Percentiles rank a stretch among this genome's conserved stretches.
Conservation (phyloP, 306 rosid species). For the Senna tora region DNA sequence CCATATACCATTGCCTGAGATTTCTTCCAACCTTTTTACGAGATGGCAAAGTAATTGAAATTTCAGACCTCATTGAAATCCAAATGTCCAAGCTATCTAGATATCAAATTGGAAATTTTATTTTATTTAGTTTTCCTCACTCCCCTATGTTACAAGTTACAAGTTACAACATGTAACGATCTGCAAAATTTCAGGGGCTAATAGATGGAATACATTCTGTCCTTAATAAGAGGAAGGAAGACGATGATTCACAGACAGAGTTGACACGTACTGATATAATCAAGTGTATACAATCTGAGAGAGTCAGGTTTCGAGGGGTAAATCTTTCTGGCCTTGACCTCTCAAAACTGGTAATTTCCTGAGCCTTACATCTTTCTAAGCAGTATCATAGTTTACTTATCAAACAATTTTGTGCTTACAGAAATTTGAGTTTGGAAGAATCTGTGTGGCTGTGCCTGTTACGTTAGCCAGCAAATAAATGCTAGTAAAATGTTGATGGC, state of each 20-base stretch:
- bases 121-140: background rate
- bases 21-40: slow-evolving; percentile 26
- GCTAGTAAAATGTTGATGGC: background rate
- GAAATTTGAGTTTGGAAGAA: slow-evolving; percentile 18
- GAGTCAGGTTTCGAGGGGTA: slow-evolving; percentile 89
- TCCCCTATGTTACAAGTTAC: background rate
- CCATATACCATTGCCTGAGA: slow-evolving; percentile 7
- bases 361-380: slow-evolving; percentile 3
- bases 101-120: background rate
- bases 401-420: slow-evolving; percentile 3
- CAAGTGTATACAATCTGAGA: slow-evolving; percentile 89
- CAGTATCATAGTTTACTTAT: slow-evolving; percentile 29
- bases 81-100: background rate
- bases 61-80: slow-evolving; percentile 25
- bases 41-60: slow-evolving; percentile 26
- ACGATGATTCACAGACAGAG: slow-evolving; percentile 67
- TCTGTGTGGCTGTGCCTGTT: slow-evolving; percentile 20
- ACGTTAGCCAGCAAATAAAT: background rate
- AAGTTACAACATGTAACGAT: slow-evolving; percentile 9
- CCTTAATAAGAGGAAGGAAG: slow-evolving; percentile 61
- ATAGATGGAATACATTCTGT: slow-evolving; percentile 66
- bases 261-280: slow-evolving; percentile 85
- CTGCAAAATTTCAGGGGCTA: slow-evolving; percentile 66
- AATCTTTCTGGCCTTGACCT: slow-evolving; percentile 96
- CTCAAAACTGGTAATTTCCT: slow-evolving; percentile 77